Evolutionary conservation across 306 rosid species (phyloP), one percentile per base, ranked within the genome.

Genomic region (Leucaena leucocephala): DNA sequence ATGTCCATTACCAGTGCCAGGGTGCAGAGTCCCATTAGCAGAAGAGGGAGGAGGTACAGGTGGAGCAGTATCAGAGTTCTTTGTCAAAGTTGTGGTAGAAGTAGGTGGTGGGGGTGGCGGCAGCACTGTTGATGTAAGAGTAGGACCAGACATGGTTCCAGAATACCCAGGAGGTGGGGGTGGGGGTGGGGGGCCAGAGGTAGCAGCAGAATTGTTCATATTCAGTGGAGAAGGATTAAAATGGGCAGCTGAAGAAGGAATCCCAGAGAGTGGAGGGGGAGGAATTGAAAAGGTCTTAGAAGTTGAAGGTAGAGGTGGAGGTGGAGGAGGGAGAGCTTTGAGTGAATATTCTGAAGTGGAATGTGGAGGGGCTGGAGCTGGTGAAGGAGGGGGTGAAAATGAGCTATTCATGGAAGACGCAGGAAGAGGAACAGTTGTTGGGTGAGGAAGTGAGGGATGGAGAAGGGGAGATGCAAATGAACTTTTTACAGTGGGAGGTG

Each of bases 21-120:
- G 70, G 52, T 4, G 65, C 38, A 57, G 74, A 77, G 77, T 48
- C 73, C 80, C 90, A 38, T 83, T 88, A 44, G 86, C 76, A 35
- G 82, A 52, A 75, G 97, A 90, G 71, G 88, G 97, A 72, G 95
- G 93, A 55, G 98, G 94, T 78, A 86, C 83, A 45, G 91, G 91
- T 45, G 92, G 96, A 81, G 64, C 88, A 76, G 63, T 84, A 74
- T 76, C 72, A 39, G 71, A 38, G 61, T 67, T 78, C 4, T 76
- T 77, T 39, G 81, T 54, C 71, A 68, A 2, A 74, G 89, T 75
- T 54, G 67, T 78, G 27, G 83, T 11, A 27, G 83, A 84, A 84
- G 45, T 61, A 62, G 89, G 86, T 78, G 94, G 92, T 62, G 92
- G 91, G 9, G 95, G 92, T 0, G 93, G 93, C 1, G 89, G 92